Evolutionary conservation across 495 filamentous ascomycete genomes (phyloP).

Genomic region (Rhizodiscina lignyota): DNA sequence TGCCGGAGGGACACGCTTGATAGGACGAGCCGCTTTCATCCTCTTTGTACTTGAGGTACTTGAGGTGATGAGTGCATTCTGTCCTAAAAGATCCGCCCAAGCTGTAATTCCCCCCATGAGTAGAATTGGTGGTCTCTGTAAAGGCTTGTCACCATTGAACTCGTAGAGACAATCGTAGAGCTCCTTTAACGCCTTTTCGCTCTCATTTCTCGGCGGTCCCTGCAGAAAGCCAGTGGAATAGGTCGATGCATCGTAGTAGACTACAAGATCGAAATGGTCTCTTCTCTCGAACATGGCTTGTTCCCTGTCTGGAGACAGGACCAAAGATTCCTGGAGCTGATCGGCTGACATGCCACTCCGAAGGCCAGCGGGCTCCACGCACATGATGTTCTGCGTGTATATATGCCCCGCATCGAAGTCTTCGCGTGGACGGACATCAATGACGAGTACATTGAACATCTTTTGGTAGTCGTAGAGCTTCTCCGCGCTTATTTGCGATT

Average conservation of each 20-base stretch:
- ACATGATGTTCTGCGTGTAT: slow-evolving; percentile 62
- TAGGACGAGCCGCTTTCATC: slow-evolving; percentile 29
- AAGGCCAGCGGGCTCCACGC: slow-evolving; percentile 71
- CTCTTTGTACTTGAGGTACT: slow-evolving; percentile 32
- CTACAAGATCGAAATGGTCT: slow-evolving; percentile 67
- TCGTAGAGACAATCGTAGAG: slow-evolving; percentile 67
- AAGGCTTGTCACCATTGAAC: slow-evolving; percentile 60
- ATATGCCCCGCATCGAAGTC: slow-evolving; percentile 83
- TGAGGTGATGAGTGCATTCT: slow-evolving; percentile 42
- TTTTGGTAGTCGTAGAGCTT: slow-evolving; percentile 47
- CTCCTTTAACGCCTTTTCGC: slow-evolving; percentile 43
- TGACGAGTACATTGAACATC: slow-evolving; percentile 49
- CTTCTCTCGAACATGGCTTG: slow-evolving; percentile 56
- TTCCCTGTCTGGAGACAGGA: slow-evolving; percentile 63
- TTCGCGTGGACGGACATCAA: slow-evolving; percentile 72
- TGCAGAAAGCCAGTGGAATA: slow-evolving; percentile 29
- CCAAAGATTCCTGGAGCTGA: slow-evolving; percentile 64
- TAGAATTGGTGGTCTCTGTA: slow-evolving; percentile 55
- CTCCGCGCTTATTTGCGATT: slow-evolving; percentile 44
- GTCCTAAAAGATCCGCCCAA: slow-evolving; percentile 67
- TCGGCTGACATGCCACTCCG: slow-evolving; percentile 69
- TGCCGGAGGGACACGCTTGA: slow-evolving; percentile 33
- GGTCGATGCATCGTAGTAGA: slow-evolving; percentile 73
- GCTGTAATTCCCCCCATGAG: slow-evolving; percentile 68
- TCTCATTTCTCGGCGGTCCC: slow-evolving; percentile 28